phyloP scores from a whole-genome alignment of 176 grass and related monocot species.

The Pontederia crassipes region DNA sequence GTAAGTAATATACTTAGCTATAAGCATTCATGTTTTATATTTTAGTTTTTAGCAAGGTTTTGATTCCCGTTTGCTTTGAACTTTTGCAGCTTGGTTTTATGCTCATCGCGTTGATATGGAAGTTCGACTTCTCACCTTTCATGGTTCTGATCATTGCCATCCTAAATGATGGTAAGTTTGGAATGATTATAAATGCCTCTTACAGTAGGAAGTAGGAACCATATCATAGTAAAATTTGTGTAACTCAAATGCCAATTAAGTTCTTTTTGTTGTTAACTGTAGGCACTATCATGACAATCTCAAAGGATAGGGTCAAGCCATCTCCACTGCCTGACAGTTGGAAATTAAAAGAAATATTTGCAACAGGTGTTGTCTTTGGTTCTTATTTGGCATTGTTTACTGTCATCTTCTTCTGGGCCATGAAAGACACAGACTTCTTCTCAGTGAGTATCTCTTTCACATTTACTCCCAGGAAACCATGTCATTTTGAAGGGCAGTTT shows the following conservation, averaged over 20 bases:
- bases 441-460: slow-evolving; percentile 24
- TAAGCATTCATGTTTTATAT: neutral
- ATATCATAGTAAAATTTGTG: no score
- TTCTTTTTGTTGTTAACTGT: neutral
- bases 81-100: slow-evolving; percentile 82
- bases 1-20: slow-evolving; percentile 28
- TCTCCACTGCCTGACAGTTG: slow-evolving; percentile 90
- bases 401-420: slow-evolving; percentile 87
- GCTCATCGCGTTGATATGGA: slow-evolving; percentile 89
- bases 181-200: neutral
- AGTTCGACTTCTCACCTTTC: slow-evolving; percentile 95
- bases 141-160: slow-evolving; percentile 97
- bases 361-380: slow-evolving; percentile 74
- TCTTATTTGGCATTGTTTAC: slow-evolving; percentile 83
- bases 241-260: neutral
- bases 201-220: no score
- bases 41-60: neutral
- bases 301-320: slow-evolving; percentile 94
- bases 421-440: slow-evolving; percentile 77
- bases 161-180: slow-evolving; percentile 71
- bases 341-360: slow-evolving; percentile 90
- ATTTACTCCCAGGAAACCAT: neutral
- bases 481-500: neutral
- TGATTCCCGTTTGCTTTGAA: neutral
- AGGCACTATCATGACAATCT: slow-evolving; percentile 99